These are phyloP conservation scores for Pseudogymnoascus sp. DNA, from an alignment of 2,329 filamentous ascomycete species.

Conservation along the genomic window DNA sequence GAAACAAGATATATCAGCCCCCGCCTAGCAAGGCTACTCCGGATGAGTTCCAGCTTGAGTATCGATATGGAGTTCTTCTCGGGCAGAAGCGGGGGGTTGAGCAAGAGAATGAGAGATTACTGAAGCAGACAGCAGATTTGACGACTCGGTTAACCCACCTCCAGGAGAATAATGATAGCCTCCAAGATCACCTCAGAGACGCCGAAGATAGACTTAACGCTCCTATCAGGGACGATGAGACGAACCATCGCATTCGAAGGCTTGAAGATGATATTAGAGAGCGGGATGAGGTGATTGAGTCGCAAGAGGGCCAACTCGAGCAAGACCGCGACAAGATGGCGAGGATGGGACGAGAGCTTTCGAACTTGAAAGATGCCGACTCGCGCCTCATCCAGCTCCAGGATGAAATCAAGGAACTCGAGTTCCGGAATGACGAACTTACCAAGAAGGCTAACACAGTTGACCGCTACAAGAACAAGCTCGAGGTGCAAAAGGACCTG, in stretches of 20 bases:
- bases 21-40: conserved; percentile 14
- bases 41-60: conserved; percentile 35
- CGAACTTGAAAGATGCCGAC: conserved; percentile 37
- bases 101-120: conserved; percentile 48
- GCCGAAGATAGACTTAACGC: conserved; percentile 36
- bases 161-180: conserved; percentile 54
- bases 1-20: conserved; percentile 6
- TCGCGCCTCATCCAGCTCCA: conserved; percentile 45
- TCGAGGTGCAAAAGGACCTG: conserved; percentile 48
- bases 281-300: conserved; percentile 64
- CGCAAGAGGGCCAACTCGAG: conserved; percentile 60
- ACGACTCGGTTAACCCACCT: conserved; percentile 53
- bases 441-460: conserved; percentile 56
- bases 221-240: conserved; percentile 45
- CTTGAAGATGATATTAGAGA: conserved; percentile 54
- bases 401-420: conserved; percentile 54
- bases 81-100: conserved; percentile 30
- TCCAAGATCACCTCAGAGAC: conserved; percentile 35
- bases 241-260: conserved; percentile 43
- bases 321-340: conserved; percentile 38
- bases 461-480: conserved; percentile 56
- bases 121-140: conserved; percentile 51
- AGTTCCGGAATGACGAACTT: conserved; percentile 50
- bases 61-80: conserved; percentile 37
- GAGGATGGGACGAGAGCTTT: conserved; percentile 42